These are phyloP conservation scores for Hypoxylon lienhwacheense DNA, from an alignment of 495 filamentous ascomycete species.

Conservation along the genomic window DNA sequence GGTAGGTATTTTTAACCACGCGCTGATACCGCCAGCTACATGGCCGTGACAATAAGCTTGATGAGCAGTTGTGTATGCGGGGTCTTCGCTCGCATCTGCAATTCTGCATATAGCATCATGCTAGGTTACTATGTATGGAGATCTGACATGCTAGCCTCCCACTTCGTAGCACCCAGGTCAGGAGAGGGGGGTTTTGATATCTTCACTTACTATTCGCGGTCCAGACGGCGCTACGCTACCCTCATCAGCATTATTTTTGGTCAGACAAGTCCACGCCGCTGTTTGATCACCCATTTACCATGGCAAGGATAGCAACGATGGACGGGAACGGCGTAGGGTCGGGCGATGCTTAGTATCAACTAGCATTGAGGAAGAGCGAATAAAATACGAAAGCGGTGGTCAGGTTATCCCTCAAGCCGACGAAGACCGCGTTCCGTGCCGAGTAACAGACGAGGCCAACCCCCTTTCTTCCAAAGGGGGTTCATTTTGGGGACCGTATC, in stretches of 20 bases:
- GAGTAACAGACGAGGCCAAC: slow-evolving; percentile 22
- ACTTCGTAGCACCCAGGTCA: not conserved
- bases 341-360: slow-evolving; percentile 18
- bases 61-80: slow-evolving; percentile 19
- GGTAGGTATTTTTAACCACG: slow-evolving; percentile 34
- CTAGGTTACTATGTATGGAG: too few species aligned
- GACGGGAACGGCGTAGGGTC: slow-evolving; percentile 6
- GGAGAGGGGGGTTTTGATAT: slow-evolving; percentile 12
- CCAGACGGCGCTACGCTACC: slow-evolving; percentile 12
- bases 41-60: slow-evolving; percentile 8
- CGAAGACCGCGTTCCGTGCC: slow-evolving; percentile 12
- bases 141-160: slow-evolving; percentile 13
- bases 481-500: slow-evolving; percentile 16
- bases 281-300: slow-evolving; percentile 23
- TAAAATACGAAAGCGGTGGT: slow-evolving; percentile 20
- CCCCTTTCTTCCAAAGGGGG: slow-evolving; percentile 17
- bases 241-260: slow-evolving; percentile 3
- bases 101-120: not conserved
- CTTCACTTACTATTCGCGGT: slow-evolving; percentile 15
- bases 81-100: slow-evolving; percentile 23
- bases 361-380: slow-evolving; percentile 6
- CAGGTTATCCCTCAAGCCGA: slow-evolving; percentile 27
- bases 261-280: slow-evolving; percentile 11
- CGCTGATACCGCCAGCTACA: slow-evolving; percentile 28
- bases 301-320: slow-evolving; percentile 24